Base-by-base conservation (phyloP, 2,329 filamentous ascomycete genomes). In the Trichoderma oligosporum region DNA sequence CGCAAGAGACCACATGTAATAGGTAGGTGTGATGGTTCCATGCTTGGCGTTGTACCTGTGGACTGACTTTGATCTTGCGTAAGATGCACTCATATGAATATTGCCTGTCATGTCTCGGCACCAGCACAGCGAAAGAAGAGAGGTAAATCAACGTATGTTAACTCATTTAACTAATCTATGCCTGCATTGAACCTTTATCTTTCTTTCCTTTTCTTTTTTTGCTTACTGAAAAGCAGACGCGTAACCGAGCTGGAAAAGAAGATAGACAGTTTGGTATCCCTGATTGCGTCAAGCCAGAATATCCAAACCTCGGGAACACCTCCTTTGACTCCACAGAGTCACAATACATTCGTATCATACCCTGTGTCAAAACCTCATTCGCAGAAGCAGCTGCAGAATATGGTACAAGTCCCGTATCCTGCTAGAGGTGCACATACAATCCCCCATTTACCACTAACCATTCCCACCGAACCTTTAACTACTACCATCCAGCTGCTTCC, bases 181-280 rank as follows among this genome's bases (percentile, higher is more conserved):
- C 16, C 5, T 46, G n/a, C n/a, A n/a, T n/a, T n/a, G n/a, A n/a
- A n/a, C n/a, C n/a, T n/a, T n/a, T n/a, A n/a, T n/a, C n/a, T n/a
- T n/a, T n/a, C n/a, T n/a, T n/a, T n/a, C n/a, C 1, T 36, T 33
- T 5, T 3, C 2, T 24, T 44, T n/a, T 2, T 1, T 24, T 41
- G 22, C 46, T 53, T 7, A 14, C 5, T 14, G 5, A 11, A 7
- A 7, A n/a, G 25, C 9, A 74, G 72, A 6, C 68, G 71, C 9
- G 72, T 74, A 2, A 71, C 69, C 5, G 70, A 72, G 36, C 44
- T 74, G 2, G 73, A 75, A 53, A 67, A 71, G 51, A 74, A 73
- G 59, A 72, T 75, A 27, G 72, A 75, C n/a, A 70, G 70, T 36
- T 68, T 75, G 20, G 69, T 74, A 47, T 72, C 68, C 4, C 66